A percentile compares a stretch with the other conserved stretches of the same genome.
Conservation (phyloP, 2,329 filamentous ascomycete species). For the Neodidymelliopsis sp. region DNA sequence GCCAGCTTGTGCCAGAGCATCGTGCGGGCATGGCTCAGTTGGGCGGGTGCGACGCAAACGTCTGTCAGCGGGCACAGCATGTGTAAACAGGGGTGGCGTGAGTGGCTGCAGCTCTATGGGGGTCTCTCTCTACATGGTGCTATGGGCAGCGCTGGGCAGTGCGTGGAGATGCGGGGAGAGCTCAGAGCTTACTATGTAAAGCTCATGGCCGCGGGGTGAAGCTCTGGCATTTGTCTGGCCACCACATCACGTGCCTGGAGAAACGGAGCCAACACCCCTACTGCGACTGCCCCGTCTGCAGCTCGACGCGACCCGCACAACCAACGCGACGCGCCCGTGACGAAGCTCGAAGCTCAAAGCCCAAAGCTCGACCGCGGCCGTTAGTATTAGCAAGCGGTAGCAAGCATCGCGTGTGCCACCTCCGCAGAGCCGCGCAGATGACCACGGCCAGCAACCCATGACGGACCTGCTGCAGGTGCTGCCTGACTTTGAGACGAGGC, state of each 20-base stretch:
- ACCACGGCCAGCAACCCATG: slow-evolving; percentile 60
- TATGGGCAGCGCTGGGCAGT: too few relatives aligned
- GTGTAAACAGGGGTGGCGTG: slow-evolving; percentile 12
- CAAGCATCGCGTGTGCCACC: slow-evolving; percentile 27
- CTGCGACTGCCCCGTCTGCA: too few relatives aligned
- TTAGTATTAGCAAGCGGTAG: too few relatives aligned
- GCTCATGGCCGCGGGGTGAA: slow-evolving; percentile 3
- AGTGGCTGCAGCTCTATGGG: slow-evolving; percentile 2
- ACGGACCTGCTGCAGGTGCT: slow-evolving; percentile 85
- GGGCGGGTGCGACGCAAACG: slow-evolving; percentile 7
- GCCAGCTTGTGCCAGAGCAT: neutral
- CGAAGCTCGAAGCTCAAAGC: neutral
- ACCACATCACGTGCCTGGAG: slow-evolving; percentile 10
- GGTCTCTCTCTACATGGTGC: too few relatives aligned
- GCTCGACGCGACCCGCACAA: slow-evolving; percentile 6
- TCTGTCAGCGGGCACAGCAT: slow-evolving; percentile 17
- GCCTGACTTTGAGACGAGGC: slow-evolving; percentile 76
- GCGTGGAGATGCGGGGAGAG: slow-evolving; percentile 28
- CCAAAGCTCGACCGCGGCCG: neutral
- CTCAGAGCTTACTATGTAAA: neutral
- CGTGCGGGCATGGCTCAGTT: slow-evolving; percentile 31
- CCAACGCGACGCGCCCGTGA: neutral
- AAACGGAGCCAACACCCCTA: slow-evolving; percentile 6
- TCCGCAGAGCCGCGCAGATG: slow-evolving; percentile 30
- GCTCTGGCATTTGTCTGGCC: slow-evolving; percentile 27